These are phyloP conservation scores for Polysphondylium violaceum DNA, from an alignment of 78 protist genomes.

Conservation along the genomic window DNA sequence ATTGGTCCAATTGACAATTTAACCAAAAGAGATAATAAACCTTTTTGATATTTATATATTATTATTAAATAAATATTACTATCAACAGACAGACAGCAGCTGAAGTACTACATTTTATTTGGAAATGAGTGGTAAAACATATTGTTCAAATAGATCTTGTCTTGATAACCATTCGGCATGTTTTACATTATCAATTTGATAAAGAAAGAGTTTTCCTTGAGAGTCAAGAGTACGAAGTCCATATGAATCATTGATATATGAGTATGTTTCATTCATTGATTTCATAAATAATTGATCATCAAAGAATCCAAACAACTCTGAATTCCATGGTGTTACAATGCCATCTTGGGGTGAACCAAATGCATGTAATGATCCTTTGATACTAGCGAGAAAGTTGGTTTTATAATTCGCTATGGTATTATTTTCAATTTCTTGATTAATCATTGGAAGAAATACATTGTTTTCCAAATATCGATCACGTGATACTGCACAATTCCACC, in stretches of 20 bases:
- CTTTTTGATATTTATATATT: no score
- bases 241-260: conserved; percentile 35
- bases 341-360: conserved; percentile 50
- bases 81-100: no score
- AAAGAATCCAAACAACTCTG: conserved; percentile 41
- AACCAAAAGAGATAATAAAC: background rate
- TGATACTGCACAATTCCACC: conserved; percentile 39
- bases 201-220: conserved; percentile 4
- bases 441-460: conserved; percentile 10
- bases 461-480: conserved; percentile 3
- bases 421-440: conserved; percentile 22
- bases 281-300: conserved; percentile 10
- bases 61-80: no score
- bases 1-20: conserved; percentile 41
- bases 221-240: conserved; percentile 25
- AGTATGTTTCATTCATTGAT: conserved; percentile 4
- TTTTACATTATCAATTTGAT: conserved; percentile 4
- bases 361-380: conserved; percentile 39
- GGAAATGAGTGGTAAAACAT: conserved; percentile 33
- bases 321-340: conserved; percentile 46
- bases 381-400: conserved; percentile 8
- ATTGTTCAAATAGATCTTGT: conserved; percentile 14
- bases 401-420: conserved; percentile 5
- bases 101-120: no score
- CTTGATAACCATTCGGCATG: conserved; percentile 48